Evolutionary conservation across 192 early-diverging fungal species (phyloP), one percentile per base, ranked within the genome.

Genomic region (Spizellomyces sp.): DNA sequence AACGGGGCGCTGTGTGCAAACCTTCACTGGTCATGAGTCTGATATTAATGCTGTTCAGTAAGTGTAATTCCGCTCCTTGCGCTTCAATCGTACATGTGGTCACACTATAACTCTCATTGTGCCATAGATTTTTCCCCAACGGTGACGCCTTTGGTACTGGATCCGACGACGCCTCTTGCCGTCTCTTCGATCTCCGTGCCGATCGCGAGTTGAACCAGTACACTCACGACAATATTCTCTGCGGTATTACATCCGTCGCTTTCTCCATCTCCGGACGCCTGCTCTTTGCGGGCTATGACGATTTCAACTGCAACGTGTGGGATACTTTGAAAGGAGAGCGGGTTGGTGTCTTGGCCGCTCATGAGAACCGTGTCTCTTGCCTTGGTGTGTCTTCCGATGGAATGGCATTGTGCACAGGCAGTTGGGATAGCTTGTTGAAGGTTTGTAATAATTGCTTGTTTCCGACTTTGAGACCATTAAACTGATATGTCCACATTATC

Each of bases 231-330:
- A 95, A 96, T 69, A 98, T 99, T 66, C 84, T 98, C 64, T 98
- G 96, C 80, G 98, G 98, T 21, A 96, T 99, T 77, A 99, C 98
- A 0, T 98, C 96, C 12, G 92, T 99, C 17, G 96, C 90, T 5
- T 99, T 99, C 75, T 98, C 96, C 67, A 88, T 96, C 66, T 97
- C 95, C 6, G 98, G 98, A 19, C 90, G 98, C 17, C 79, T 99
- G 42, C 77, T 99, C 66, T 99, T 99, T 90, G 95, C 96, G 36
- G 98, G 98, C 22, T 98, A 98, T 71, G 98, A 99, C 74, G 96
- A 99, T 79, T 98, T 94, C 79, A 97, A 98, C 83, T 98, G 95
- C 87, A 97, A 99, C 73, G 95, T 99, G 10, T 99, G 98, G 98
- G 98, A 99, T 80, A 96, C 95, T 41, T 86, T 99, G 48, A 95